A percentile compares a stretch with the other conserved stretches of the same genome.
phyloP scores from a whole-genome alignment of 306 rosid species.

The Pyrus communis region DNA sequence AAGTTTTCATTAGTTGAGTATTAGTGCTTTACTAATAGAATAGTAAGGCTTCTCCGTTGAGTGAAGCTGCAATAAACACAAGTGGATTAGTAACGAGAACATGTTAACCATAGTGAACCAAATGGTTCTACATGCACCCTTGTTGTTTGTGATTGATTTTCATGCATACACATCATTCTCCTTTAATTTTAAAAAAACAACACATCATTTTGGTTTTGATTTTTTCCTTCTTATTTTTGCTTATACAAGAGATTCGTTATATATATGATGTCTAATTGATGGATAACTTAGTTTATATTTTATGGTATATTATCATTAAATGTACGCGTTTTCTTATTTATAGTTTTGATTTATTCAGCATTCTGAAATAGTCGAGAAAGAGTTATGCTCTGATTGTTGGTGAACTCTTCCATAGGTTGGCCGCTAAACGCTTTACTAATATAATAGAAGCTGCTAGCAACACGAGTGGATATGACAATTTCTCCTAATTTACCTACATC shows the following conservation, averaged over 20 bases:
- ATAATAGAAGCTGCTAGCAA: neutral
- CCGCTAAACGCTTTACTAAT: neutral
- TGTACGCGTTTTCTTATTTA: too few species aligned
- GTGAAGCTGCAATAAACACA: neutral
- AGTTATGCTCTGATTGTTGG: too few species aligned
- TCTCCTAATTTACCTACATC: neutral
- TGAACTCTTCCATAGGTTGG: neutral
- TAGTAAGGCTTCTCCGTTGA: neutral
- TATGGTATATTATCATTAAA: too few species aligned
- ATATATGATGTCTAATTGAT: neutral
- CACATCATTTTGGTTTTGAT: neutral
- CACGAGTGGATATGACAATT: too few species aligned
- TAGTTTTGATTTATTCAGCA: too few species aligned
- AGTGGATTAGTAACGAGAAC: neutral
- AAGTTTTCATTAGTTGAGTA: neutral
- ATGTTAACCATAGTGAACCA: neutral
- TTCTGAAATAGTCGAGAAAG: too few species aligned
- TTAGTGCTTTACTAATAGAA: too few species aligned
- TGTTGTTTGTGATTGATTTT: neutral
- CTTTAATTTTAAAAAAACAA: neutral
- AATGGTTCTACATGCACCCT: neutral
- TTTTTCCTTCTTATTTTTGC: neutral
- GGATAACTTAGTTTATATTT: too few species aligned
- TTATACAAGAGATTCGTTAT: neutral
- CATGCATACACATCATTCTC: neutral